Conservation (phyloP, 306 rosid genomes). For the Neltuma alba region DNA sequence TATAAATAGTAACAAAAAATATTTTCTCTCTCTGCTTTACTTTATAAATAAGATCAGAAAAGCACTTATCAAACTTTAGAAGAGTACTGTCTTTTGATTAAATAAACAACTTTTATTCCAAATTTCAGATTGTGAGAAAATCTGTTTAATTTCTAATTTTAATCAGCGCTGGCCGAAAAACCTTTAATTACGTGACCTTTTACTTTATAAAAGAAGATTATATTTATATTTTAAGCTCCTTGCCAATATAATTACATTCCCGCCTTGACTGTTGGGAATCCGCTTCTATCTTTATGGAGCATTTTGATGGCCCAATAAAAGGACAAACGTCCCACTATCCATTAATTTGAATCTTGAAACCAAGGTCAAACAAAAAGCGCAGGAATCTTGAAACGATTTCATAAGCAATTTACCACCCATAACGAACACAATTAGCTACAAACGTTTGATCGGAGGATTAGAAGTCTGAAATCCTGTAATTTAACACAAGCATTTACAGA, state of each 20-base stretch:
- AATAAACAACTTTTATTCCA: not conserved
- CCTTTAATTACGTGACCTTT: no score
- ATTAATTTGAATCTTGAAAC: no score
- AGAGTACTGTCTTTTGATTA: not conserved
- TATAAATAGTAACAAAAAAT: no score
- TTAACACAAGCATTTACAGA: not conserved
- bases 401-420: not conserved
- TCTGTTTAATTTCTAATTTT: no score
- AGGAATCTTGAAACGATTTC: not conserved
- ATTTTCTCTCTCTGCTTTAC: no score
- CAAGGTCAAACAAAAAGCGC: not conserved
- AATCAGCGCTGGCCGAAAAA: no score
- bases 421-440: not conserved
- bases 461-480: not conserved
- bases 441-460: not conserved
- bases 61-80: not conserved
- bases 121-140: not conserved
- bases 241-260: not conserved
- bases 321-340: not conserved
- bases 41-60: no score
- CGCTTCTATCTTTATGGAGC: not conserved
- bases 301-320: not conserved
- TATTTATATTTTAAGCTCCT: not conserved
- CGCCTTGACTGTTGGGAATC: not conserved
- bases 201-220: no score